Base-by-base conservation (phyloP, 805 yeast genomes). In the Candida rishiriensis region DNA sequence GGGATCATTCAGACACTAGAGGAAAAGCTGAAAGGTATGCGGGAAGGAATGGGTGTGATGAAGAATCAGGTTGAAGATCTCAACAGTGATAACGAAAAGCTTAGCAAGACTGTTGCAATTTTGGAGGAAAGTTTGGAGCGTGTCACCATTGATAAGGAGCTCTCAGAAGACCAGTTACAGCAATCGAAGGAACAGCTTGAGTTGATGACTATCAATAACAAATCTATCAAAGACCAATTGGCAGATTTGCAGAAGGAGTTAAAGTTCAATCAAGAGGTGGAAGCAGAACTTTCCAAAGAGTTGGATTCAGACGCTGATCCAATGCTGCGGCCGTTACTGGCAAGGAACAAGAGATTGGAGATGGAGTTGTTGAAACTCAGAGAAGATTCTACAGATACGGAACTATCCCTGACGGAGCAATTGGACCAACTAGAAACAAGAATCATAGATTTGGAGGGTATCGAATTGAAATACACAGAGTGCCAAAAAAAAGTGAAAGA, bases 1-100 rank as follows among this genome's bases (percentile, higher is more conserved):
- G 31, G 45, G n/a, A 64, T 73, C 14, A 64, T 79, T 2, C 60
- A 65, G 2, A 68, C 60, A 36, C 63, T 81, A 14, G 83, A 79
- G 48, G 52, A 53, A 7, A 79, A 79, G 49, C 55, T 79, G 1
- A 68, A 68, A 36, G 44, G 33, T 0, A 45, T 71, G 44, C 57
- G 59, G 9, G 49, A 50, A 0, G 64, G 65, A 14, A 64, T 68
- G 26, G 51, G 52, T 1, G 39, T 52, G 0, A 48, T 76, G n/a
- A 51, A 51, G 3, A 18, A 31, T 0, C 51, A 61, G 11, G 26
- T 70, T 5, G 42, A 45, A 4, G 35, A 41, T 3, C 43, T 74
- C 10, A 57, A 63, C 31, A 30, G 36, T 11, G 59, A 66, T 33
- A 69, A 70, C 43, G 56, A 56, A 2, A 54, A 50, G 5, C 50